phyloP scores from a whole-genome alignment of 192 early-diverging fungal species.

The Phlyctochytrium arcticum region DNA sequence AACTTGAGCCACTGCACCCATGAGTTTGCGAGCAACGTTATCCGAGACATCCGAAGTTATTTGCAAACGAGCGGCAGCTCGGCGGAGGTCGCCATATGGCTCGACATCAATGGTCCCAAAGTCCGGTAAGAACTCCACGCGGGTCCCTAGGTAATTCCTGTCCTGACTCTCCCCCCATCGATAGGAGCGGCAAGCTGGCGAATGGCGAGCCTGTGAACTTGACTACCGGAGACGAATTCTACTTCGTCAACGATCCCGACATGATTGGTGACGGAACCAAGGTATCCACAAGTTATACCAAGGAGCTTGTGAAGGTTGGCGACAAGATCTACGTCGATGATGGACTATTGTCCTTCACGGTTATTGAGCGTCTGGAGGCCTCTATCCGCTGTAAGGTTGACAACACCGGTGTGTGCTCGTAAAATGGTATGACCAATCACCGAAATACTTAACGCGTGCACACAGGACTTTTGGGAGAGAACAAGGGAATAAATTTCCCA shows the following conservation, averaged over 20 bases:
- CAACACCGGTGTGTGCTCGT: slow-evolving; percentile 36
- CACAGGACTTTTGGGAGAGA: slow-evolving; percentile 45
- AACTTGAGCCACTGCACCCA: slow-evolving; percentile 55
- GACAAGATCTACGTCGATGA: slow-evolving; percentile 79
- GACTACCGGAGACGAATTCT: slow-evolving; percentile 48
- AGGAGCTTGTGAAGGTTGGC: slow-evolving; percentile 52
- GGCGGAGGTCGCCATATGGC: slow-evolving; percentile 51
- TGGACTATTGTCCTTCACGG: slow-evolving; percentile 92
- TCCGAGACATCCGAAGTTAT: slow-evolving; percentile 38
- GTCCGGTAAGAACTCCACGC: slow-evolving; percentile 33
- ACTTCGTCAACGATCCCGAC: slow-evolving; percentile 49
- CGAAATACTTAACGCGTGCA: background rate
- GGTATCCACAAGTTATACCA: slow-evolving; percentile 53
- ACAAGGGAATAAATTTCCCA: slow-evolving; percentile 61
- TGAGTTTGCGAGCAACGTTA: slow-evolving; percentile 49
- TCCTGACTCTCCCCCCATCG: too few relatives aligned
- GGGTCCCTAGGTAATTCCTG: background rate
- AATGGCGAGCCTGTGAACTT: slow-evolving; percentile 40
- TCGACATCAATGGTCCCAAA: slow-evolving; percentile 62
- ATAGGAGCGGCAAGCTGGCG: slow-evolving; percentile 46
- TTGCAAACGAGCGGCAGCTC: slow-evolving; percentile 29
- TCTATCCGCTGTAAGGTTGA: slow-evolving; percentile 43
- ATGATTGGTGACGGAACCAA: slow-evolving; percentile 49
- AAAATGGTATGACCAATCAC: background rate
- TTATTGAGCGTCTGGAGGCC: slow-evolving; percentile 60